phyloP scores from a whole-genome alignment of 106 monocot species.

The Dendrobium catenatum region DNA sequence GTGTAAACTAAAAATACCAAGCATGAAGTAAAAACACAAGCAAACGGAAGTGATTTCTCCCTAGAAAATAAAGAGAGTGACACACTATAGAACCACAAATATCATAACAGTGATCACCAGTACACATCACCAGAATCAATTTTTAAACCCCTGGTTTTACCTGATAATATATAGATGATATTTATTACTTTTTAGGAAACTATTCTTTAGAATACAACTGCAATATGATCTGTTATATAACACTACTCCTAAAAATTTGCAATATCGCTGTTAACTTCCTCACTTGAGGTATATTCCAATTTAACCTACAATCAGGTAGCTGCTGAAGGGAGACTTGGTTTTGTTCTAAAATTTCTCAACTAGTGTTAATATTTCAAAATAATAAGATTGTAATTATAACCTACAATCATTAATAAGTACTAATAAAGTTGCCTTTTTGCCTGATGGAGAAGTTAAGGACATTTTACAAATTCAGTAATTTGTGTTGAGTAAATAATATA shows the following conservation, averaged over 20 bases:
- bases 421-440: background rate
- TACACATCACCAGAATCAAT: background rate
- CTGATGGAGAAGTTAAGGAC: background rate
- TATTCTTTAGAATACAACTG: background rate
- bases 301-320: background rate
- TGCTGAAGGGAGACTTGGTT: background rate
- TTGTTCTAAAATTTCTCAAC: background rate
- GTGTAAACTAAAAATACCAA: background rate
- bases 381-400: background rate
- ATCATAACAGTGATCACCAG: background rate
- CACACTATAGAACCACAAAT: background rate
- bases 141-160: background rate
- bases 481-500: background rate
- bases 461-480: background rate
- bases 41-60: background rate
- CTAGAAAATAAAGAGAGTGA: background rate
- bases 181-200: background rate
- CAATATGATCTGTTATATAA: background rate
- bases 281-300: background rate
- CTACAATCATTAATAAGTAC: background rate
- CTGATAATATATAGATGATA: background rate
- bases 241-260: background rate
- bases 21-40: background rate
- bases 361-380: background rate
- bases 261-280: background rate